These are phyloP conservation scores for Astrephomene gubernaculifera DNA, from an alignment of 139 green algal species.

Conservation along the genomic window DNA sequence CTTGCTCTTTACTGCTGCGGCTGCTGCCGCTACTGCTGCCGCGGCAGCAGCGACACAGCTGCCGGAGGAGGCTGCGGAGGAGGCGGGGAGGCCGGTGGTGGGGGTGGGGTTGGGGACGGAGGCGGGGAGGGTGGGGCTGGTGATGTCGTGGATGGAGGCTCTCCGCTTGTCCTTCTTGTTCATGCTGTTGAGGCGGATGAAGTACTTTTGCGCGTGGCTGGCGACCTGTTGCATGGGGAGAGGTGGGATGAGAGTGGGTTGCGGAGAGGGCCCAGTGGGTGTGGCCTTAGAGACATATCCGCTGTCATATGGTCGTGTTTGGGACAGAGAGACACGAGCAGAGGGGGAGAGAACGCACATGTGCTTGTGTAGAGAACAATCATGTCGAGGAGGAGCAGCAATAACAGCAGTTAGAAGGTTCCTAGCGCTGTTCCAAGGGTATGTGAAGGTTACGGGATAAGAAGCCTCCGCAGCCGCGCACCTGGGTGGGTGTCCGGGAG, in stretches of 20 bases:
- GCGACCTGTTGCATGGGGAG: constrained; percentile 75
- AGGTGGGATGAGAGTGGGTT: too few species aligned
- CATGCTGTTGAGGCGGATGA: constrained; percentile 88
- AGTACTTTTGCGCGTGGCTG: constrained; percentile 95
- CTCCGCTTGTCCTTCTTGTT: constrained; percentile 94
- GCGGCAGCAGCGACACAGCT: background rate
- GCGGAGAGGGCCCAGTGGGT: too few species aligned
- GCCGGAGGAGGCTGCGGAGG: background rate
- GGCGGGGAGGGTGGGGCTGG: constrained; percentile 51
- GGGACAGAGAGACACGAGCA: too few species aligned
- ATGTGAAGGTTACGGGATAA: too few species aligned
- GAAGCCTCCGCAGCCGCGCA: too few species aligned
- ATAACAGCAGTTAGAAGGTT: too few species aligned
- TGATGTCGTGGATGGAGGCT: constrained; percentile 94
- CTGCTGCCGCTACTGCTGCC: background rate
- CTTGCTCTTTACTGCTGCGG: background rate
- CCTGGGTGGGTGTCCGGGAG: constrained; percentile 92
- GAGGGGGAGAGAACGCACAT: too few species aligned
- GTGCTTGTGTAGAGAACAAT: too few species aligned
- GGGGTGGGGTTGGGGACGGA: background rate
- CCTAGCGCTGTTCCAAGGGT: too few species aligned
- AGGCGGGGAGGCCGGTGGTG: background rate
- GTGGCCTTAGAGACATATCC: too few species aligned
- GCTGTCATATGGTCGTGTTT: too few species aligned
- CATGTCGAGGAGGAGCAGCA: too few species aligned